Base-by-base conservation (phyloP, 805 yeast genomes). In the Wickerhamiella galacta region DNA sequence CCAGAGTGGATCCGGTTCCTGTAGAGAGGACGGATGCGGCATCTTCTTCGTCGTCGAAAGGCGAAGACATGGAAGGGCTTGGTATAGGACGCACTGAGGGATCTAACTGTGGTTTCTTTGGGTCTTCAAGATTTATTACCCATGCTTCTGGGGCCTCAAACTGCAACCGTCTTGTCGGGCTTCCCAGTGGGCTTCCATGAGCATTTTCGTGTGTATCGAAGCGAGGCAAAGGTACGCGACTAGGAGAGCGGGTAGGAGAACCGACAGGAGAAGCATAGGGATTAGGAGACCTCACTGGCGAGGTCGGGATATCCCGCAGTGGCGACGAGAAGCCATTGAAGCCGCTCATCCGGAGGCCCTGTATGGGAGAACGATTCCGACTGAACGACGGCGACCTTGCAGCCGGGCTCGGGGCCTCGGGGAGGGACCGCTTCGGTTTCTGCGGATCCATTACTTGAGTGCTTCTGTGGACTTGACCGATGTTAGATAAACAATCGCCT, bases 231-330 rank as follows among this genome's bases (percentile, higher is more conserved):
- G 46, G 43, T 8, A 42, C 35, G 9, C 39, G 30, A 22, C 40
- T 45, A 3, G 46, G 46, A n/a, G 42, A 38, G 10, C 41, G 29
- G 10, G 34, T 39, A 14, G 39, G 40, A 11, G 41, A 36, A 4
- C 36, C 34, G 2, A n/a, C n/a, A n/a, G n/a, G n/a, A n/a, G n/a
- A n/a, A n/a, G 35, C 45, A 28, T 41, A 43, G 14, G 46, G 47
- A 27, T 43, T 41, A 7, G 20, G 30, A 12, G 21, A 27, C 6
- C 15, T 5, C n/a, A n/a, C n/a, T n/a, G n/a, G n/a, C n/a, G n/a
- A n/a, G n/a, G n/a, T n/a, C n/a, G n/a, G n/a, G n/a, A n/a, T n/a
- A n/a, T n/a, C n/a, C n/a, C n/a, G n/a, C n/a, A n/a, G n/a, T n/a
- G n/a, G n/a, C n/a, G n/a, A n/a, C n/a, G n/a, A n/a, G n/a, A n/a